These are phyloP conservation scores for Quercus mongolica DNA, from an alignment of 306 rosid genomes.

Conservation along the genomic window DNA sequence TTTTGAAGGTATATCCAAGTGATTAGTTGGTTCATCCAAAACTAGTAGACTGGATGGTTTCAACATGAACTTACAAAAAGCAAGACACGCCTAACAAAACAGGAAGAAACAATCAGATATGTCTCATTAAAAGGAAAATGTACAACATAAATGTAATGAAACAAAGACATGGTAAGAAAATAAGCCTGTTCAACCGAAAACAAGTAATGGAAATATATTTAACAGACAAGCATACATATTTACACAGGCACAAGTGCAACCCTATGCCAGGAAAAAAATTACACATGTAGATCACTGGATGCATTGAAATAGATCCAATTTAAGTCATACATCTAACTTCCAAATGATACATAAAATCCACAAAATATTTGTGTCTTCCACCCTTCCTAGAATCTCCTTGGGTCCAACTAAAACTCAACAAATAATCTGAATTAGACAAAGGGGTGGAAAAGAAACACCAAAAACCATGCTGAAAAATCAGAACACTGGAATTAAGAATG, in stretches of 20 bases:
- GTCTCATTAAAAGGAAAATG: constrained; percentile 9
- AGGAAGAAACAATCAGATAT: constrained; percentile 12
- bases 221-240: not conserved
- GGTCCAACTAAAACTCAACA: too few species aligned
- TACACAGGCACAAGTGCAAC: not conserved
- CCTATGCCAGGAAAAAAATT: not conserved
- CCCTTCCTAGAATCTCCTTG: not conserved
- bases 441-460: too few species aligned
- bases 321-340: not conserved
- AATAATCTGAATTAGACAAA: too few species aligned
- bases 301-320: not conserved
- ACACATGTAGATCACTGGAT: not conserved
- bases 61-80: constrained; percentile 97
- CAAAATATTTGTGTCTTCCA: not conserved
- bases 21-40: constrained; percentile 96
- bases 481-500: not conserved
- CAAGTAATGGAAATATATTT: not conserved
- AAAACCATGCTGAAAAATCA: not conserved
- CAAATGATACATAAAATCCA: too few species aligned
- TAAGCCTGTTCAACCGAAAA: not conserved
- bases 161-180: not conserved
- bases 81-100: constrained; percentile 82
- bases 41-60: constrained; percentile 87
- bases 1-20: constrained; percentile 97
- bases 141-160: not conserved